phyloP scores from a whole-genome alignment of 345 rosid genomes.

The Populus ilicifolia region DNA sequence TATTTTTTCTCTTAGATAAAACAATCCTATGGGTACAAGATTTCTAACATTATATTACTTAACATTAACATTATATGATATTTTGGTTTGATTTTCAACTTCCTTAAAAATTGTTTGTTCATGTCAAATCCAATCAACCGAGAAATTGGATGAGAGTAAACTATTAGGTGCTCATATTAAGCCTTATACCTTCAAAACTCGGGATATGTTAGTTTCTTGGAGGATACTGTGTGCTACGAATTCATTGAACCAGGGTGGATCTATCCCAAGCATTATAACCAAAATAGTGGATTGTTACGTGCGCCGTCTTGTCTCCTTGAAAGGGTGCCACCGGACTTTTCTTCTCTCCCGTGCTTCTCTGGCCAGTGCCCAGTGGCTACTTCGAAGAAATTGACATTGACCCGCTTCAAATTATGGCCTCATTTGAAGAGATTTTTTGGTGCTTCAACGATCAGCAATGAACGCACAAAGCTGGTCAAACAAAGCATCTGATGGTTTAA shows the following conservation, averaged over 20 bases:
- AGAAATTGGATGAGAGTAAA: too few relatives aligned
- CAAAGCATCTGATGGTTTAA: background rate
- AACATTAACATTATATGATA: too few relatives aligned
- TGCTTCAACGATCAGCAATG: background rate
- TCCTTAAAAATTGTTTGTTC: too few relatives aligned
- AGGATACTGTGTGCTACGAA: background rate
- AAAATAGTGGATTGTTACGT: background rate
- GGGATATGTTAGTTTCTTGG: too few relatives aligned
- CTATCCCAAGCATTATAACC: background rate
- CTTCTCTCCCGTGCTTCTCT: background rate
- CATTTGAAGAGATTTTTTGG: background rate
- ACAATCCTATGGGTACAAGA: too few relatives aligned
- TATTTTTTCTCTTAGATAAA: too few relatives aligned
- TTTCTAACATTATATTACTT: too few relatives aligned
- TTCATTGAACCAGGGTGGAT: background rate
- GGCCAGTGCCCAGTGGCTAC: too few relatives aligned
- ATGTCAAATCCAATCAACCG: too few relatives aligned
- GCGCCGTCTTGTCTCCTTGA: slow-evolving; percentile 12
- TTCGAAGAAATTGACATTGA: background rate
- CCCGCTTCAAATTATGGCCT: background rate
- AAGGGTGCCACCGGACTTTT: background rate
- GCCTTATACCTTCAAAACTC: too few relatives aligned
- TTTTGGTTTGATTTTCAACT: too few relatives aligned
- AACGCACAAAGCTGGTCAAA: background rate
- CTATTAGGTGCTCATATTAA: too few relatives aligned